Evolutionary conservation across 1,284 basidiomycete species (phyloP).

Genomic region (Megacollybia platyphylla): DNA sequence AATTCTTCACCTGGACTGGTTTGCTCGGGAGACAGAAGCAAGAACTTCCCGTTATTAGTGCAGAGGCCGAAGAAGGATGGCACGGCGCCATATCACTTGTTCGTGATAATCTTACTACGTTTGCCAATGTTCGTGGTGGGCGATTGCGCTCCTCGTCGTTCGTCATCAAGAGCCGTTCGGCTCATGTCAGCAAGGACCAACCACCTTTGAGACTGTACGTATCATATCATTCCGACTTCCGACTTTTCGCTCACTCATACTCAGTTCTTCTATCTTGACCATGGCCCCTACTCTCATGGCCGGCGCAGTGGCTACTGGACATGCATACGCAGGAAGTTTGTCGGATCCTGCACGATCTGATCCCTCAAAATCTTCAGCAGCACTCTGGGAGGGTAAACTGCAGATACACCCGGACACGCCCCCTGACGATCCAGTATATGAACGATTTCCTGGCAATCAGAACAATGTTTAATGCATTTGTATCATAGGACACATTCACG

Average conservation of each 20-base stretch:
- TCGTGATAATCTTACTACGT: conserved; percentile 75
- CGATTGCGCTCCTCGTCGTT: conserved; percentile 76
- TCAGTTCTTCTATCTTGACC: conserved; percentile 59
- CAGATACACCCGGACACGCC: conserved; percentile 79
- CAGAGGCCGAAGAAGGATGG: conserved; percentile 60
- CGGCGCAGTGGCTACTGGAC: conserved; percentile 76
- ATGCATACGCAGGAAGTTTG: conserved; percentile 47
- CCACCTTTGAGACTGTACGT: conserved; percentile 25
- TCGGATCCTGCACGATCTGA: conserved; percentile 67
- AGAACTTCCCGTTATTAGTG: conserved; percentile 50
- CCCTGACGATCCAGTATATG: conserved; percentile 27
- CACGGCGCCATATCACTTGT: conserved; percentile 64
- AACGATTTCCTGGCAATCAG: conserved; percentile 16
- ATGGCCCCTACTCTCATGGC: conserved; percentile 86
- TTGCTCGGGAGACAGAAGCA: conserved; percentile 60
- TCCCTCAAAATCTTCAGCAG: conserved; percentile 69
- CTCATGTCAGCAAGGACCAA: conserved; percentile 36
- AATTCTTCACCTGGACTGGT: conserved; percentile 49
- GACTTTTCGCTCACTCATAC: conserved; percentile 11
- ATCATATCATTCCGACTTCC: conserved; percentile 2
- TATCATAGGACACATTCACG: too few species aligned
- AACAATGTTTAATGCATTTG: conserved; percentile 3
- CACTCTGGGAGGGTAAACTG: conserved; percentile 70
- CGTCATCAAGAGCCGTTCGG: conserved; percentile 64
- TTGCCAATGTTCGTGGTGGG: conserved; percentile 75